Base-by-base conservation (phyloP, 2,329 filamentous ascomycete genomes). In the Chrysosporium queenslandicum region DNA sequence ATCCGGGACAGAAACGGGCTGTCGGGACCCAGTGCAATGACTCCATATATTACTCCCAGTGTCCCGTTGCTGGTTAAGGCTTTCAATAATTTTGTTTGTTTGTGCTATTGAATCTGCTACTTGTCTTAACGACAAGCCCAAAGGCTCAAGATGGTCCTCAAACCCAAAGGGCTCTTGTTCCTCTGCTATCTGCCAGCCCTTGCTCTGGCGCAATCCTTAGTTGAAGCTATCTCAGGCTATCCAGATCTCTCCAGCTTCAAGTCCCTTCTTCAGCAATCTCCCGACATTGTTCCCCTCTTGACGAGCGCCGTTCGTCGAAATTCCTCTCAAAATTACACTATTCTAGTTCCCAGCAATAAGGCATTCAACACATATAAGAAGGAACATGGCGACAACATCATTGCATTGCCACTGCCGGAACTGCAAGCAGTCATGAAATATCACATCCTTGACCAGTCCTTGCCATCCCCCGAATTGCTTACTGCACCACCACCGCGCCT, bases 341-440 rank as follows among this genome's bases (percentile, higher is more conserved):
- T 53, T 25, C 52, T 53, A 4, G 46, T 53, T n/a, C 52, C 52
- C 4, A 37, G 46, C 23, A 48, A 53, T 43, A 42, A 32, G 36
- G 52, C 52, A 14, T 53, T 53, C 46, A 20, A 32, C 14, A 37
- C 25, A n/a, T 53, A 49, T 27, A 34, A 43, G 4, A 20, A 18
- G 12, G 16, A 42, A 21, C 25, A 53, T 25, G 52, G 46, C 11
- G 23, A 18, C 4, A 39, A 53, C 20, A 50, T 53, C 27, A 20
- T 14, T 20, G 37, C 29, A 20, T 25, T 53, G 25, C 30, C 46
- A 12, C 20, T 39, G 23, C 8, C 46, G 9, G 52, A 53, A 3
- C 9, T 53, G 21, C 36, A 50, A 39, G 36, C 45, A 9, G 40
- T 50, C 37, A n/a, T 50, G 16, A 42, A 49, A 25, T 53, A 53